phyloP scores from a whole-genome alignment of 257 asterid species.

The Ballota nigra region DNA sequence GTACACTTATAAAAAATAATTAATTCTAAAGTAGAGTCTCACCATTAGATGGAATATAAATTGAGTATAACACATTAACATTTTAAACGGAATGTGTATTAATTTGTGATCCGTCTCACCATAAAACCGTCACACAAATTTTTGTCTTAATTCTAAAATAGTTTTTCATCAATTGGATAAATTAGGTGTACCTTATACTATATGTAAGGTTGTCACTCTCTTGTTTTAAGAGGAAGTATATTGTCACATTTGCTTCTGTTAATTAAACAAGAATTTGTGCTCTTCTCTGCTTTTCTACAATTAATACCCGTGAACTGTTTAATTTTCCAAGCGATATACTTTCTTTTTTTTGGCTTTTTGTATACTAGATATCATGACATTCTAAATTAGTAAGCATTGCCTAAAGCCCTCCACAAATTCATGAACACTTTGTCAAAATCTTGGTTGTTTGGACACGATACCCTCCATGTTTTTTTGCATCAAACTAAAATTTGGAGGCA shows the following conservation, averaged over 20 bases:
- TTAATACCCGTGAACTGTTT: slow-evolving; percentile 4
- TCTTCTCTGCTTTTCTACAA: neutral
- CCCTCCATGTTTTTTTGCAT: neutral
- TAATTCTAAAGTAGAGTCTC: too few relatives aligned
- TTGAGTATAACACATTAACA: too few relatives aligned
- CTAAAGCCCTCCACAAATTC: neutral
- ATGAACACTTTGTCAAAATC: neutral
- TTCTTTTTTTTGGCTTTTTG: too few relatives aligned
- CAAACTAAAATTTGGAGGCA: neutral
- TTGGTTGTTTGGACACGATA: neutral
- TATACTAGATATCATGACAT: neutral
- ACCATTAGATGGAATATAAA: too few relatives aligned
- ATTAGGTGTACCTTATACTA: neutral
- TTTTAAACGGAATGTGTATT: too few relatives aligned
- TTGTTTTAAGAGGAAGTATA: neutral
- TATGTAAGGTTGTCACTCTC: neutral
- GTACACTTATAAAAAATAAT: slow-evolving; percentile 9
- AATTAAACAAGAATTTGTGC: neutral
- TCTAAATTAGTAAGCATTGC: neutral
- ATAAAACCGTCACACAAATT: neutral
- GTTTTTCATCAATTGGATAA: neutral
- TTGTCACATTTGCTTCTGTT: neutral
- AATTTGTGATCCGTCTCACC: neutral
- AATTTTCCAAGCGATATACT: neutral
- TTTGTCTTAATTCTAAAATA: too few relatives aligned